Conservation (phyloP, 495 filamentous ascomycete genomes). For the Aspergillus heteromorphus region DNA sequence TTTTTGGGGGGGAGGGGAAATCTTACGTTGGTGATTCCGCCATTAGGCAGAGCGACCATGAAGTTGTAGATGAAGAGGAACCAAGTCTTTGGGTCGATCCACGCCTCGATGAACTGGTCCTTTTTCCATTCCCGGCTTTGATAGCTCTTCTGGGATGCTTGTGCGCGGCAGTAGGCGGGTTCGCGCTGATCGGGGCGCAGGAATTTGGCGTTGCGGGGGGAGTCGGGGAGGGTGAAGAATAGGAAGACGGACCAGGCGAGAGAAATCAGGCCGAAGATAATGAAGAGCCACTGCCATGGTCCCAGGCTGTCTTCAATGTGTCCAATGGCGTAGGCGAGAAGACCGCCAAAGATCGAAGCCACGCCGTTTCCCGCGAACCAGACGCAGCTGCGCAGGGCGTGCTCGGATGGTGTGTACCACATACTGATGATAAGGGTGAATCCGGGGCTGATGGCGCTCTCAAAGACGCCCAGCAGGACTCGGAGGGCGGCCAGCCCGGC, state of each 20-base stretch:
- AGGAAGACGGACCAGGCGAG: slow-evolving; percentile 4
- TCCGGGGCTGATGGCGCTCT: slow-evolving; percentile 14
- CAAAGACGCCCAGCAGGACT: slow-evolving; percentile 21
- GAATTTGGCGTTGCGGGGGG: slow-evolving; percentile 19
- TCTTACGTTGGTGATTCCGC: slow-evolving; percentile 11
- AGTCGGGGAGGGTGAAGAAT: slow-evolving; percentile 5
- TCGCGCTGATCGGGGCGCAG: slow-evolving; percentile 2
- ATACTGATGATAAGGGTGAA: slow-evolving; percentile 9
- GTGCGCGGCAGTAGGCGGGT: slow-evolving; percentile 4
- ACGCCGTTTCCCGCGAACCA: slow-evolving; percentile 31
- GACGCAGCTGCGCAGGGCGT: slow-evolving; percentile 10
- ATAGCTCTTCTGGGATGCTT: slow-evolving; percentile 4
- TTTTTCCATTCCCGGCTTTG: slow-evolving; percentile 6
- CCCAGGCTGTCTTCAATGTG: slow-evolving; percentile 37
- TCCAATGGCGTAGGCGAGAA: slow-evolving; percentile 49
- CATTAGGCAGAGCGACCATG: slow-evolving; percentile 7
- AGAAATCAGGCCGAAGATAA: slow-evolving; percentile 10
- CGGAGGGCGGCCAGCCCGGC: slow-evolving; percentile 43
- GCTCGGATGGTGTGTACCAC: slow-evolving; percentile 17
- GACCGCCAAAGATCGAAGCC: slow-evolving; percentile 39
- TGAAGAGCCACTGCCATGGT: slow-evolving; percentile 10
- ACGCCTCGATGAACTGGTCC: slow-evolving; percentile 10
- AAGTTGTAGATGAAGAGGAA: slow-evolving; percentile 9
- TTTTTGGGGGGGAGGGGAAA: not conserved
- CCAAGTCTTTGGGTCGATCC: slow-evolving; percentile 13